Evolutionary conservation across 164 flowering plant genomes (phyloP).

Genomic region (Hamamelis virginiana): DNA sequence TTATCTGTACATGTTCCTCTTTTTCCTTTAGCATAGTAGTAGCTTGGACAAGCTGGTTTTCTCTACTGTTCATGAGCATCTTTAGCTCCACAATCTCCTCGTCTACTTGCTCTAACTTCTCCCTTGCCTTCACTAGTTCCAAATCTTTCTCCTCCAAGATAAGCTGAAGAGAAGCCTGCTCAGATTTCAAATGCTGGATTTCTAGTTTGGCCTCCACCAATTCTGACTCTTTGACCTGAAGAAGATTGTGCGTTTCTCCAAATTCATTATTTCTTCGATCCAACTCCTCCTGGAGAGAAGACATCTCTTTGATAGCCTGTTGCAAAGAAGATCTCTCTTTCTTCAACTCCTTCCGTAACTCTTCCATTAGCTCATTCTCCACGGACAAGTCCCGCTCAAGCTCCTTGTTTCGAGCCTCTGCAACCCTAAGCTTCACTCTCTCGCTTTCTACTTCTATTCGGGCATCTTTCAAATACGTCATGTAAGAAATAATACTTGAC

Average conservation of each 20-base stretch:
- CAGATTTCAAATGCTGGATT: constrained; percentile 73
- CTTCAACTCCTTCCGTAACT: constrained; percentile 48
- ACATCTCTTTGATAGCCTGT: constrained; percentile 41
- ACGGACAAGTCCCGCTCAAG: constrained; percentile 56
- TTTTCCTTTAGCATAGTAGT: constrained; percentile 60
- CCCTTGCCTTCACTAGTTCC: constrained; percentile 50
- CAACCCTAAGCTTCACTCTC: constrained; percentile 59
- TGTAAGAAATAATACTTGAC: constrained; percentile 42
- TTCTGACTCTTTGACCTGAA: constrained; percentile 61
- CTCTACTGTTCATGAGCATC: constrained; percentile 54
- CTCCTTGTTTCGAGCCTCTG: constrained; percentile 63
- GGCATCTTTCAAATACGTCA: constrained; percentile 56
- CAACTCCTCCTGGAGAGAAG: constrained; percentile 47
- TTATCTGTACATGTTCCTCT: constrained; percentile 43
- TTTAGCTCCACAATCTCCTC: constrained; percentile 53
- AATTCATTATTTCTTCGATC: constrained; percentile 48
- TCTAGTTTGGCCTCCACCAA: constrained; percentile 73
- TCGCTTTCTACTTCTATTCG: constrained; percentile 67
- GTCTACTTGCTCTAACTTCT: constrained; percentile 46
- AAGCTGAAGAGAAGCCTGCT: constrained; percentile 47
- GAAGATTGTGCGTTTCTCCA: constrained; percentile 39
- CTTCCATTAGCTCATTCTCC: constrained; percentile 50
- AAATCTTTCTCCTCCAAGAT: constrained; percentile 63
- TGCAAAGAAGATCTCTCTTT: constrained; percentile 54
- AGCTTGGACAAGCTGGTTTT: constrained; percentile 61